Evolutionary conservation across 129 eudicot species (phyloP).

Genomic region (Flaveria brownii): DNA sequence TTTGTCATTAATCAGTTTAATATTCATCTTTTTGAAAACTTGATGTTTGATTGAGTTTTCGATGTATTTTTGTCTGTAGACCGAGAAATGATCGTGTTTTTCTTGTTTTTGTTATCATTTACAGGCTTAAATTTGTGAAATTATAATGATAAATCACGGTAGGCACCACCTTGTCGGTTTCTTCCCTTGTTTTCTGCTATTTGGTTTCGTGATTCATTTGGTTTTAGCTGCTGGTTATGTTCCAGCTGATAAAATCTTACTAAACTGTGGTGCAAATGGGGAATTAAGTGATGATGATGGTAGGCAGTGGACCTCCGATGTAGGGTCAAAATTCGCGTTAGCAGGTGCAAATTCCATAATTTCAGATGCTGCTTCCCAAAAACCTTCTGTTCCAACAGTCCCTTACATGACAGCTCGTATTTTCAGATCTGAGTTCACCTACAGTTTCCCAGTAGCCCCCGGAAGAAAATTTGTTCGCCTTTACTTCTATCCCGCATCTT

Average conservation of each 20-base stretch:
- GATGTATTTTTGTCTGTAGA: background rate
- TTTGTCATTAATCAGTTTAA: background rate
- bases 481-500: slow-evolving; percentile 74
- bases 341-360: slow-evolving; percentile 43
- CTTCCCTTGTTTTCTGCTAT: slow-evolving; percentile 27
- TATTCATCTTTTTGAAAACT: background rate
- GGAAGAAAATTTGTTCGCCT: slow-evolving; percentile 83
- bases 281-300: slow-evolving; percentile 52
- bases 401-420: slow-evolving; percentile 89
- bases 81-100: background rate
- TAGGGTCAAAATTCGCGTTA: slow-evolving; percentile 52
- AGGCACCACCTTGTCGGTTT: slow-evolving; percentile 19
- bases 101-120: slow-evolving; percentile 5
- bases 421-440: slow-evolving; percentile 65
- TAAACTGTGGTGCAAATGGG: slow-evolving; percentile 74
- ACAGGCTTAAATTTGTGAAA: slow-evolving; percentile 36
- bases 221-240: slow-evolving; percentile 55
- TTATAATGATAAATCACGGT: slow-evolving; percentile 28
- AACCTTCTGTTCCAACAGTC: slow-evolving; percentile 70
- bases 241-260: slow-evolving; percentile 62
- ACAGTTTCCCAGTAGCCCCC: slow-evolving; percentile 66
- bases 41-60: background rate
- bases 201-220: slow-evolving; percentile 31
- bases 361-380: slow-evolving; percentile 63
- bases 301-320: slow-evolving; percentile 72